Evolutionary conservation across 306 rosid species (phyloP).

Genomic region (Vigna mungo): DNA sequence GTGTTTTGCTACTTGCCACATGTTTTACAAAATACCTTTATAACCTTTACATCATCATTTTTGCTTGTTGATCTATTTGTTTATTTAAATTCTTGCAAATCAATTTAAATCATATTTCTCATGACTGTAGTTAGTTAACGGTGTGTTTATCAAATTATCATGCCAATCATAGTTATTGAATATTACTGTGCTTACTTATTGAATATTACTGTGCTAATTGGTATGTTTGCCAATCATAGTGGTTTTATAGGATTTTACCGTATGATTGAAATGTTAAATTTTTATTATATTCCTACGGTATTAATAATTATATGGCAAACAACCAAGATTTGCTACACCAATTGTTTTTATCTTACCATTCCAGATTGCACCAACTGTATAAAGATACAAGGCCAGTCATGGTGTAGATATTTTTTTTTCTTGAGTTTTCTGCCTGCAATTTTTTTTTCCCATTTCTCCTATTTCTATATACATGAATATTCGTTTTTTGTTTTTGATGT

Average conservation of each 20-base stretch:
- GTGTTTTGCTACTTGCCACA: too few species aligned
- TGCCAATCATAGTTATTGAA: too few species aligned
- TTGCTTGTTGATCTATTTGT: too few species aligned
- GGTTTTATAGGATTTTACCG: background rate
- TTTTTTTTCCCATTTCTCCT: background rate
- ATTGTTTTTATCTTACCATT: background rate
- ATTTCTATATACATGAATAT: background rate
- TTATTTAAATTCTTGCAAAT: too few species aligned
- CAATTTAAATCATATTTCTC: too few species aligned
- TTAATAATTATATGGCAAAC: background rate
- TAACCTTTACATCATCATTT: too few species aligned
- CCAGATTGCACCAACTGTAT: background rate
- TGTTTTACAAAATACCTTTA: too few species aligned
- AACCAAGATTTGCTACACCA: background rate
- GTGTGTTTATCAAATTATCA: too few species aligned
- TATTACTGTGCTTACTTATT: too few species aligned
- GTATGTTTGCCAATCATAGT: background rate
- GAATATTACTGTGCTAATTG: too few species aligned
- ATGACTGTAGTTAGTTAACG: too few species aligned
- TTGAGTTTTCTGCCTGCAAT: constrained; percentile 2
- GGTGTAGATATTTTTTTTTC: constrained; percentile 23
- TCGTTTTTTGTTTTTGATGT: constrained; percentile 3
- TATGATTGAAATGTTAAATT: background rate
- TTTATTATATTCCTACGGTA: background rate
- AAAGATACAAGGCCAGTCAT: background rate